Conservation (phyloP, 2,329 filamentous ascomycete species). For the Talaromyces sp. region DNA sequence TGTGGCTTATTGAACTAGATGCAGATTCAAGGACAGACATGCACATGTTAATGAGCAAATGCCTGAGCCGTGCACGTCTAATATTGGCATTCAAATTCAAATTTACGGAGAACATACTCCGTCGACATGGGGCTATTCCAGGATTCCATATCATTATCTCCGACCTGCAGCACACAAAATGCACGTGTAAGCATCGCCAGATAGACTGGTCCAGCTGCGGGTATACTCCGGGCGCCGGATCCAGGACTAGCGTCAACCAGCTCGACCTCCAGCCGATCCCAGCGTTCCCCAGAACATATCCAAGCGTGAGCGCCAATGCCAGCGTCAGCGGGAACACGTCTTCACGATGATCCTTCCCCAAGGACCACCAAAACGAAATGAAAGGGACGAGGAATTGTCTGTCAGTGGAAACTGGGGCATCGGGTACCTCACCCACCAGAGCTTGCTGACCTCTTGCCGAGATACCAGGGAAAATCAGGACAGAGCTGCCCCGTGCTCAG, state of each 20-base stretch:
- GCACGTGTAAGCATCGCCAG: constrained; percentile 7
- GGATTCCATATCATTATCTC: neutral
- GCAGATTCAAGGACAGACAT: too few relatives aligned
- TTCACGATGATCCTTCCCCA: neutral
- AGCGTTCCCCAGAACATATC: constrained; percentile 4
- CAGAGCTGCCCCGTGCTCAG: constrained; percentile 19
- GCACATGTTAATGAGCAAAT: too few relatives aligned
- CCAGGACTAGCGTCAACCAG: neutral
- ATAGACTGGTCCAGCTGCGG: constrained; percentile 13
- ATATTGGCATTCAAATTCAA: neutral
- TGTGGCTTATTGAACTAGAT: constrained; percentile 13
- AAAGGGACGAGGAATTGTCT: neutral
- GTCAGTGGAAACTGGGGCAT: constrained; percentile 8
- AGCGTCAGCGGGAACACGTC: neutral
- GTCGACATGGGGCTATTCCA: neutral
- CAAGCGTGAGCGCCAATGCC: neutral
- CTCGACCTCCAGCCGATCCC: constrained; percentile 3
- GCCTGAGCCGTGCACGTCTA: neutral
- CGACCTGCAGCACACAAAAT: neutral
- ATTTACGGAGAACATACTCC: too few relatives aligned
- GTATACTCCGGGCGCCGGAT: constrained; percentile 10
- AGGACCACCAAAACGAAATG: neutral
- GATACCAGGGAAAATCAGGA: constrained; percentile 1
- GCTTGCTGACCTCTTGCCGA: constrained; percentile 12
- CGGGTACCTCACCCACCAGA: constrained; percentile 11